Evolutionary conservation across 495 filamentous ascomycete species (phyloP).

Genomic region (Hypoxylon lienhwacheense): DNA sequence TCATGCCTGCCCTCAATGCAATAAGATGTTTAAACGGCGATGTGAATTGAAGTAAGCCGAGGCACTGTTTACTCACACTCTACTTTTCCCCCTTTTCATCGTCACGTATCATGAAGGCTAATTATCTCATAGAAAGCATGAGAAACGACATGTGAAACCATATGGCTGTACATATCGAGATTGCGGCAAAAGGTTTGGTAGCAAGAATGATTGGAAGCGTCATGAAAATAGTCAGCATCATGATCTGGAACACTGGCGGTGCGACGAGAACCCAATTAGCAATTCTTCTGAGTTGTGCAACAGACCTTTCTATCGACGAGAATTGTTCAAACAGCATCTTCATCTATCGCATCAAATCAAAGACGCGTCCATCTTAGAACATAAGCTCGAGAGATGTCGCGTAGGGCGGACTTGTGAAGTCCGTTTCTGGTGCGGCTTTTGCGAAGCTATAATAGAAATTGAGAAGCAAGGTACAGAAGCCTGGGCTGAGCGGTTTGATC

Average conservation of each 20-base stretch:
- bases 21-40: constrained; percentile 57
- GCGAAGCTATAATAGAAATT: constrained; percentile 59
- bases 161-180: constrained; percentile 81
- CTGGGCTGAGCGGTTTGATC: constrained; percentile 79
- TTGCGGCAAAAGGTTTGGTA: constrained; percentile 81
- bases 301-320: constrained; percentile 61
- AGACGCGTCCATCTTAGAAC: constrained; percentile 46
- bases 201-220: constrained; percentile 96
- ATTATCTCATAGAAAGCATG: constrained; percentile 68
- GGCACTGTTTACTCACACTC: neutral
- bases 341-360: constrained; percentile 54
- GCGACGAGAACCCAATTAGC: constrained; percentile 48
- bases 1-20: constrained; percentile 57
- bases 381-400: constrained; percentile 54
- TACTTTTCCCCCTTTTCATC: constrained; percentile 10
- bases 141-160: constrained; percentile 81
- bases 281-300: constrained; percentile 49
- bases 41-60: constrained; percentile 71
- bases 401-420: constrained; percentile 70
- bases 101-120: neutral
- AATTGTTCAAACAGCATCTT: constrained; percentile 64
- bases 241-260: constrained; percentile 76
- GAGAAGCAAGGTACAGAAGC: constrained; percentile 58
- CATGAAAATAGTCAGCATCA: constrained; percentile 90
- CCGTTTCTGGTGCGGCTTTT: constrained; percentile 93